A percentile compares a stretch with the other conserved stretches of the same genome.
Evolutionary conservation across 1,284 basidiomycete species (phyloP).

Genomic region (Agaricales sp.): DNA sequence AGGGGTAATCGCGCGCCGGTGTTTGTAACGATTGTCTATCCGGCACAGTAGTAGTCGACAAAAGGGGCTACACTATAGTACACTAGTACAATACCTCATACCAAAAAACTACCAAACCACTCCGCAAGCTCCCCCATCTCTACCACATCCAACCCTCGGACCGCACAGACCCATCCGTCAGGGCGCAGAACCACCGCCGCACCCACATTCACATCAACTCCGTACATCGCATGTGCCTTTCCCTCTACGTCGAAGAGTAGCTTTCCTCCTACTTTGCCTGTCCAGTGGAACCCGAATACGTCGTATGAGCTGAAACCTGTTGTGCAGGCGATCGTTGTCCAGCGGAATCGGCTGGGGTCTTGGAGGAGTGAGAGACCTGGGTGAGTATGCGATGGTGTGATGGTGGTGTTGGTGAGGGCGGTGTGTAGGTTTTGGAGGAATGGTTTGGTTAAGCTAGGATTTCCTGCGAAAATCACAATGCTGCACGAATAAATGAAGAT

Average conservation of each 20-base stretch:
- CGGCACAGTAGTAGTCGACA: no score
- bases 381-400: conserved; percentile 6
- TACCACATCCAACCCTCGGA: conserved; percentile 10
- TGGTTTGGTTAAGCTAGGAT: conserved; percentile 9
- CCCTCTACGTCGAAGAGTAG: conserved; percentile 15
- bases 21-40: no score
- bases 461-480: conserved; percentile 16
- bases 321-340: conserved; percentile 14
- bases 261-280: conserved; percentile 7
- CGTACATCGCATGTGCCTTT: conserved; percentile 16
- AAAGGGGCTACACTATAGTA: no score
- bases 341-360: conserved; percentile 11
- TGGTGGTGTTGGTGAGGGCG: conserved; percentile 9
- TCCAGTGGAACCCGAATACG: background rate
- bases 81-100: background rate
- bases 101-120: background rate
- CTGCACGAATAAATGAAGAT: conserved; percentile 5
- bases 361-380: background rate
- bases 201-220: conserved; percentile 13
- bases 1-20: no score
- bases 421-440: conserved; percentile 7
- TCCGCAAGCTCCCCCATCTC: background rate
- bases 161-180: conserved; percentile 16
- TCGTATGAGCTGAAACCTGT: background rate
- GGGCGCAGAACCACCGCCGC: conserved; percentile 16